phyloP scores from a whole-genome alignment of 495 filamentous ascomycete genomes.

The Lichina pygmaea region DNA sequence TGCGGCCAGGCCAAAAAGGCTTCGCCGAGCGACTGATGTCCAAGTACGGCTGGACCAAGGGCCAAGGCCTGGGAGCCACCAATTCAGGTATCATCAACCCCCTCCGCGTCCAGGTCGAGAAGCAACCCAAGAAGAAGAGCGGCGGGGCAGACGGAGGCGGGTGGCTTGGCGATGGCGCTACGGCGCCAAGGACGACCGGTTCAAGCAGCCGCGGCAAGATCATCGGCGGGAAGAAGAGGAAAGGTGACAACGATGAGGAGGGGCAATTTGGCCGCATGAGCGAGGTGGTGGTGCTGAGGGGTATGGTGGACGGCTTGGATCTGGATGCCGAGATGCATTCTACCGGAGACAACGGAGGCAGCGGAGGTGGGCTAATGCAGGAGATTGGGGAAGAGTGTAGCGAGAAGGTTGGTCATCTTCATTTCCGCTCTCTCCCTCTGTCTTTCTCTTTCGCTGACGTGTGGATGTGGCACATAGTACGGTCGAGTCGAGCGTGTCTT shows the following conservation, averaged over 20 bases:
- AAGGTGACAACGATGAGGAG: conserved; percentile 18
- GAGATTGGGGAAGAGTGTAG: conserved; percentile 87
- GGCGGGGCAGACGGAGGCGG: conserved; percentile 58
- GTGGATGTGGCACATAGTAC: conserved; percentile 23
- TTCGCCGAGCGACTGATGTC: conserved; percentile 70
- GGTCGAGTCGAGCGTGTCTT: conserved; percentile 65
- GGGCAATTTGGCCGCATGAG: conserved; percentile 47
- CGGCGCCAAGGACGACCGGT: no score
- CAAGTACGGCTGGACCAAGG: conserved; percentile 82
- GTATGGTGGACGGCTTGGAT: conserved; percentile 66
- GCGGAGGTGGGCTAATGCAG: conserved; percentile 35
- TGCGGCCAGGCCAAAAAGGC: conserved; percentile 51
- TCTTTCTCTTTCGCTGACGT: not conserved
- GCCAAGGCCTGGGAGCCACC: conserved; percentile 59
- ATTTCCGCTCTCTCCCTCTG: not conserved
- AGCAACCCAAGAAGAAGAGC: conserved; percentile 38
- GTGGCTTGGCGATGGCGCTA: conserved; percentile 34
- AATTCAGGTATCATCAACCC: conserved; percentile 60
- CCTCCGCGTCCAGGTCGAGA: conserved; percentile 57
- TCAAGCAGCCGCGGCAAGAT: conserved; percentile 34
- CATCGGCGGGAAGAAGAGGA: conserved; percentile 35
- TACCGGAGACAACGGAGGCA: conserved; percentile 20
- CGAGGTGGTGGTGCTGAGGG: conserved; percentile 47
- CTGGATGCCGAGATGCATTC: conserved; percentile 34
- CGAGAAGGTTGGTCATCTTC: conserved; percentile 27